A percentile compares a stretch with the other conserved stretches of the same genome.
phyloP scores from a whole-genome alignment of 306 rosid species.

The Citrullus mucosospermus region DNA sequence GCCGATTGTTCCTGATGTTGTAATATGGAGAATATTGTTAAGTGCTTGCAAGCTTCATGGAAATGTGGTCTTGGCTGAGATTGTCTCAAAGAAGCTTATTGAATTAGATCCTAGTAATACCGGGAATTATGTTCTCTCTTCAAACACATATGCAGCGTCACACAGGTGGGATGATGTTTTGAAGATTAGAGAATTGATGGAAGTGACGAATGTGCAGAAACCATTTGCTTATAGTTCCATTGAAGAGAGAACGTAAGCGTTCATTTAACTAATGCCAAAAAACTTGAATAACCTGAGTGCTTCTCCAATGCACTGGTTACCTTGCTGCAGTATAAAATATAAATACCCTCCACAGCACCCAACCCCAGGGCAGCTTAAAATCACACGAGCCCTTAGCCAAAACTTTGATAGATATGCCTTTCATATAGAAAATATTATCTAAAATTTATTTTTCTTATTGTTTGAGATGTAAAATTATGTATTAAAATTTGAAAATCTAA shows the following conservation, averaged over 20 bases:
- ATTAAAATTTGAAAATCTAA: too few species aligned
- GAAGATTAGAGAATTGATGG: conserved; percentile 67
- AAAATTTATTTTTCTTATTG: too few species aligned
- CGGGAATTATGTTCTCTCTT: conserved; percentile 61
- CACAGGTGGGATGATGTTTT: conserved; percentile 80
- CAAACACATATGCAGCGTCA: conserved; percentile 52
- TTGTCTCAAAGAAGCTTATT: conserved; percentile 58
- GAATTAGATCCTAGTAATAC: conserved; percentile 61
- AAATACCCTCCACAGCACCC: neutral
- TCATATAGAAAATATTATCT: too few species aligned
- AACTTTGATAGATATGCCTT: too few species aligned
- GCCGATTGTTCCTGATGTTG: conserved; percentile 57
- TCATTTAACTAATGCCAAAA: neutral
- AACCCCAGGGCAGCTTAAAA: too few species aligned
- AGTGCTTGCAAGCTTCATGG: conserved; percentile 73
- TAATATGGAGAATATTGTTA: conserved; percentile 68
- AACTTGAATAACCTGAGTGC: neutral
- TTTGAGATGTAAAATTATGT: too few species aligned
- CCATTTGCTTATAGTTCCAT: conserved; percentile 68
- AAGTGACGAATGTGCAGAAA: conserved; percentile 44
- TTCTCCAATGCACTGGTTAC: neutral
- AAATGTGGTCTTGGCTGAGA: conserved; percentile 58
- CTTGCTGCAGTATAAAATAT: neutral
- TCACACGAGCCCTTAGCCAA: too few species aligned
- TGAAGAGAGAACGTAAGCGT: conserved; percentile 11